Conservation (phyloP, 805 yeast genomes). For the Saturnispora silvae region DNA sequence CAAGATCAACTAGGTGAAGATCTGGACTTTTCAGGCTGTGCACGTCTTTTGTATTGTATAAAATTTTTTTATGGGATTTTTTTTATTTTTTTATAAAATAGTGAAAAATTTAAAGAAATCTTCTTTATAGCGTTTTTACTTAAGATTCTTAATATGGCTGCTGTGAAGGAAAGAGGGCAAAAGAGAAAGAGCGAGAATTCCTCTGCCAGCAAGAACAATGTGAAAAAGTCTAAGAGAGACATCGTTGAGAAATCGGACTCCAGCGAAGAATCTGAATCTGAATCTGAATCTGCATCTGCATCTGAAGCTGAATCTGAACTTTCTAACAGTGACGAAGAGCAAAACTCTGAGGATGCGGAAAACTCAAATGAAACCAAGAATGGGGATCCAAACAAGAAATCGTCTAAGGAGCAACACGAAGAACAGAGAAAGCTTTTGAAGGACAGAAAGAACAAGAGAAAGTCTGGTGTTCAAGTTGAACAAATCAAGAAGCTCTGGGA, state of each 20-base stretch:
- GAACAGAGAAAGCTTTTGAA: constrained; percentile 70
- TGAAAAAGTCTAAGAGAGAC: constrained; percentile 23
- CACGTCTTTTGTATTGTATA: background rate
- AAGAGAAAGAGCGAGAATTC: constrained; percentile 16
- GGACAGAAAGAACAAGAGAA: constrained; percentile 81
- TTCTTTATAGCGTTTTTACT: constrained; percentile 5
- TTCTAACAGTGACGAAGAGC: constrained; percentile 20
- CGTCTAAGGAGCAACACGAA: constrained; percentile 60
- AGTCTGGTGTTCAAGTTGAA: constrained; percentile 79
- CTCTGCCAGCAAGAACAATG: constrained; percentile 4
- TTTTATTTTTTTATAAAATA: background rate
- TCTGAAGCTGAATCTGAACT: constrained; percentile 23
- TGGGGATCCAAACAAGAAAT: constrained; percentile 29
- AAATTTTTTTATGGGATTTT: background rate
- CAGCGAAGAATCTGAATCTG: constrained; percentile 20
- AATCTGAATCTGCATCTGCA: constrained; percentile 20
- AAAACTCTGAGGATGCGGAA: too few relatives aligned
- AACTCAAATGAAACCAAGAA: constrained; percentile 11
- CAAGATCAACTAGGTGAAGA: background rate
- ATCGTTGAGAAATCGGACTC: too few relatives aligned
- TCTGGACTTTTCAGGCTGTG: background rate
- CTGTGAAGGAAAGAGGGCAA: constrained; percentile 13
- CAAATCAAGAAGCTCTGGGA: constrained; percentile 87
- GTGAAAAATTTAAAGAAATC: constrained; percentile 4
- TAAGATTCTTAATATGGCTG: constrained; percentile 12